Evolutionary conservation across 1,284 basidiomycete species (phyloP).

Genomic region (Leccinum subatratum): DNA sequence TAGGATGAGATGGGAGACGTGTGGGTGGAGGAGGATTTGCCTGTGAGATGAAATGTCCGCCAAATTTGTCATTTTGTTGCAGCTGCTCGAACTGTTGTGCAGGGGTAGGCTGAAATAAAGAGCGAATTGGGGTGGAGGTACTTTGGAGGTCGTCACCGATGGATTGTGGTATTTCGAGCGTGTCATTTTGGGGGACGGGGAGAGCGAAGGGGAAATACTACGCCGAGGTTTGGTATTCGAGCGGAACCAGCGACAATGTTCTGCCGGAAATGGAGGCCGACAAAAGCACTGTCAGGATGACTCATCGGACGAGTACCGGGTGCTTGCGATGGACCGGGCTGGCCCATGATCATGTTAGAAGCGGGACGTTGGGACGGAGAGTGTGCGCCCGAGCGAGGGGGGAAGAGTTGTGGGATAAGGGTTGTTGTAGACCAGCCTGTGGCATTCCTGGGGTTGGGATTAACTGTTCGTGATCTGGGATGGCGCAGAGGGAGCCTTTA

Average conservation of each 20-base stretch:
- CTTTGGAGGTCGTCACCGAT: constrained; percentile 41
- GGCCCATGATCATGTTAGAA: no score
- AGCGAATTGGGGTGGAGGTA: constrained; percentile 35
- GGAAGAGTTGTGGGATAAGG: no score
- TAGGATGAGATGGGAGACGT: constrained; percentile 46
- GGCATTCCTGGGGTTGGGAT: no score
- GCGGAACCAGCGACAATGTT: constrained; percentile 30
- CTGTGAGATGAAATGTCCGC: constrained; percentile 33
- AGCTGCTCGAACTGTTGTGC: constrained; percentile 55
- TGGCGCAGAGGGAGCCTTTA: no score
- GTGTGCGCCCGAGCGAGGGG: no score
- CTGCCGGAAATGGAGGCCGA: constrained; percentile 42
- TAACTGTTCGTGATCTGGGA: no score
- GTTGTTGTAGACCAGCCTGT: no score
- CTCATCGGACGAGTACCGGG: constrained; percentile 42
- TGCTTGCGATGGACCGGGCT: constrained; percentile 26
- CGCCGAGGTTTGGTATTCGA: constrained; percentile 38
- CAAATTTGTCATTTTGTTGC: constrained; percentile 36
- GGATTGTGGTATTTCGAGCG: constrained; percentile 34
- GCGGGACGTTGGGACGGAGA: no score
- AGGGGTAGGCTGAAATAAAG: constrained; percentile 50
- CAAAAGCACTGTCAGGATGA: constrained; percentile 46
- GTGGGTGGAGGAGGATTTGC: constrained; percentile 35
- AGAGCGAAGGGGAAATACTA: constrained; percentile 39
- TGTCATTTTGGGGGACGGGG: constrained; percentile 38